A percentile compares a stretch with the other conserved stretches of the same genome.
Evolutionary conservation across 129 eudicot species (phyloP).

Genomic region (Artemisia tridentata): DNA sequence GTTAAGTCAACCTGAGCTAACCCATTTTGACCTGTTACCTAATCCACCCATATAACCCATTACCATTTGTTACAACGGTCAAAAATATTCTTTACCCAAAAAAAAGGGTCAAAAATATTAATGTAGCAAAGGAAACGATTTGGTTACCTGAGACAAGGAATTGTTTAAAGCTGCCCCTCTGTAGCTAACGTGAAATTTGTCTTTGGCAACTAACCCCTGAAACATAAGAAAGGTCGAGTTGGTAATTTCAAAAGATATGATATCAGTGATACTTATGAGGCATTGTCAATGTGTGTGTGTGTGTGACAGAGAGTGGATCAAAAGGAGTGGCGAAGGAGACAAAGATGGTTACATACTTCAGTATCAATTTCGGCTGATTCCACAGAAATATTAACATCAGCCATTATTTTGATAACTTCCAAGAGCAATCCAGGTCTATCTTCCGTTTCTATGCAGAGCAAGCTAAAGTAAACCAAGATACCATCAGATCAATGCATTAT

Average conservation of each 20-base stretch:
- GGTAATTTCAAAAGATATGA: neutral
- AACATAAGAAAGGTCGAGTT: conserved; percentile 13
- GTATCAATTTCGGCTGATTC: conserved; percentile 96
- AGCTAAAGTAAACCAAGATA: conserved; percentile 46
- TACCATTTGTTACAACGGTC: neutral
- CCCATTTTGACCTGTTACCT: conserved; percentile 1
- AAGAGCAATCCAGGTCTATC: conserved; percentile 90
- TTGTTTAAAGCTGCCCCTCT: conserved; percentile 76
- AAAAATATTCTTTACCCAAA: too few species aligned
- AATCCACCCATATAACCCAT: neutral
- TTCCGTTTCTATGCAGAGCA: conserved; percentile 86
- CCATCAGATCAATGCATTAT: conserved; percentile 9
- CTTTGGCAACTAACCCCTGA: conserved; percentile 87
- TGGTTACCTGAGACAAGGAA: conserved; percentile 78
- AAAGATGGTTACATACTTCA: conserved; percentile 45
- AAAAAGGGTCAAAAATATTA: too few species aligned
- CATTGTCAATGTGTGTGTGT: neutral
- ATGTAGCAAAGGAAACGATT: neutral
- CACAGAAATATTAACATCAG: conserved; percentile 63
- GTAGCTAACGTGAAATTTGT: conserved; percentile 90
- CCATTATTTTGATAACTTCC: conserved; percentile 74
- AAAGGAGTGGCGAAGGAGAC: conserved; percentile 11
- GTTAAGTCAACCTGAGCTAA: neutral
- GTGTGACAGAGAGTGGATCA: neutral
- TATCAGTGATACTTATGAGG: neutral